Evolutionary conservation across 805 yeast genomes (phyloP), one percentile per base, ranked within the genome.

Genomic region (Teunomyces tritomae): DNA sequence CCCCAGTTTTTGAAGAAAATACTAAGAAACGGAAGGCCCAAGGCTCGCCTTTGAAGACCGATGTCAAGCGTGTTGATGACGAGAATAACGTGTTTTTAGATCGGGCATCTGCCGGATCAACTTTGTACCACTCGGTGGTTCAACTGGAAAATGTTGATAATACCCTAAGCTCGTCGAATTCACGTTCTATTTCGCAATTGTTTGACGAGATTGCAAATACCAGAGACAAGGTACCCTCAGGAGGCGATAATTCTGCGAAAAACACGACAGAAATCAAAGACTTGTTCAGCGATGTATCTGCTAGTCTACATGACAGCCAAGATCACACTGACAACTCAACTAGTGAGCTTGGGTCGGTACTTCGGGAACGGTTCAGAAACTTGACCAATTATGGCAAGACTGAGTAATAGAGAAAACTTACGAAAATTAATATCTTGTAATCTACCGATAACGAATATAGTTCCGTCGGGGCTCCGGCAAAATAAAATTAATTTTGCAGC

Each of bases 71-170:
- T n/a, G 28, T 39, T n/a, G 58, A 58, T 29, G 65, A 59, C 42
- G 59, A 58, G 27, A 65, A 62, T 20, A 70, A 70, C 47, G 69
- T 70, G 10, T 70, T 71, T 47, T 54, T 69, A 45, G 74, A 69
- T 24, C 51, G 49, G 24, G 54, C 47, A 36, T 58, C 67, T 3
- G 58, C 55, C 10, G 59, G 56, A n/a, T 59, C 69, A 5, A 68
- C 74, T 1, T 50, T 65, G 14, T 68, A 65, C 52, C 73, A 67
- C 49, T 63, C 71, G 10, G 39, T 67, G 13, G 46, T 50, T 14
- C 43, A 44, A n/a, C 37, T 43, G n/a, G 46, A 35, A 5, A 48
- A 45, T 17, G 47, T 39, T 11, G 63, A 58, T 0, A 55, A 50
- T 26, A 51, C 61, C n/a, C 49, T 44, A 5, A 49, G 36, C 39